These are phyloP conservation scores for Paecilomyces dactylethromorphus DNA, from an alignment of 2,329 filamentous ascomycete species.

Conservation along the genomic window DNA sequence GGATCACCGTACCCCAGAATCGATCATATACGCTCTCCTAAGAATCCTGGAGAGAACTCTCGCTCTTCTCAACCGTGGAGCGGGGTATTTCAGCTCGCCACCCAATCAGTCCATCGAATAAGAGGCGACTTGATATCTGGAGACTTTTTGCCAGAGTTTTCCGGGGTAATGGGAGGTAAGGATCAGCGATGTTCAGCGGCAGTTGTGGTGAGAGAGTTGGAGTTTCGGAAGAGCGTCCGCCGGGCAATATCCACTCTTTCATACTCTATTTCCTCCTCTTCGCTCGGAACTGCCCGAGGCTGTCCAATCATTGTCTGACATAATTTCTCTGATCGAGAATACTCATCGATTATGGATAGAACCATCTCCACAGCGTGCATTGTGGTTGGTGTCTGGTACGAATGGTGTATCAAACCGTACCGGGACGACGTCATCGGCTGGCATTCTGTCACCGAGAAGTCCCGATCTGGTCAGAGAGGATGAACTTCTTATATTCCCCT, in stretches of 20 bases:
- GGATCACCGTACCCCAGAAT: neutral
- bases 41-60: too few relatives aligned
- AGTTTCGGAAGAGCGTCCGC: neutral
- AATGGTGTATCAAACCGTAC: neutral
- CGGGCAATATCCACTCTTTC: neutral
- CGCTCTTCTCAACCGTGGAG: too few relatives aligned
- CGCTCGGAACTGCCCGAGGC: neutral
- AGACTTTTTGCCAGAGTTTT: too few relatives aligned
- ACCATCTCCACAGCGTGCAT: neutral
- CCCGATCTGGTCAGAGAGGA: conserved; percentile 2
- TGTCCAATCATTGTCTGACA: neutral
- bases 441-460: conserved; percentile 6
- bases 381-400: neutral
- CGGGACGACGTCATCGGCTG: conserved; percentile 21
- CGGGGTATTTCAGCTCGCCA: neutral
- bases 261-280: neutral
- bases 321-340: neutral
- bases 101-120: neutral
- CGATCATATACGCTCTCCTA: neutral
- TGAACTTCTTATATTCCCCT: neutral
- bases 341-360: neutral
- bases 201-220: neutral
- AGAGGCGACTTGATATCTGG: neutral
- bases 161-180: too few relatives aligned
- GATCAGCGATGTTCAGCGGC: too few relatives aligned